Evolutionary conservation across 202 grass and related monocot species (phyloP).

Genomic region (Hordeum pubiflorum): DNA sequence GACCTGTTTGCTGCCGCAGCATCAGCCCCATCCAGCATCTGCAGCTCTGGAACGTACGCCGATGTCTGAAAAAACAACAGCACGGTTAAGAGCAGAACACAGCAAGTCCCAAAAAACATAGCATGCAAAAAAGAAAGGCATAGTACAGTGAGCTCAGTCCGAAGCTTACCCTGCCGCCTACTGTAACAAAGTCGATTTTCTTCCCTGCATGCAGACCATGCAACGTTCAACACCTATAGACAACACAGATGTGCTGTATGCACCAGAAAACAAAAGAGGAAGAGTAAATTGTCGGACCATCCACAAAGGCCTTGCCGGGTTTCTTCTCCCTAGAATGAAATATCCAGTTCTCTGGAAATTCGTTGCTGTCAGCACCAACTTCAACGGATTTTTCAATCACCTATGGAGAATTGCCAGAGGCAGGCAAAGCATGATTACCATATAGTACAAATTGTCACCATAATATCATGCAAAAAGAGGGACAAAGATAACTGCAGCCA

Average conservation of each 20-base stretch:
- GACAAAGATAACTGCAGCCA: background rate
- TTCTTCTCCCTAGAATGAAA: slow-evolving; percentile 73
- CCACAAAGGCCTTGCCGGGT: slow-evolving; percentile 48
- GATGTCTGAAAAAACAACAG: slow-evolving; percentile 33
- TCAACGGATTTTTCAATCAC: slow-evolving; percentile 56
- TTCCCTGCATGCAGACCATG: slow-evolving; percentile 48
- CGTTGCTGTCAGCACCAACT: slow-evolving; percentile 64
- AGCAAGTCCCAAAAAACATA: background rate
- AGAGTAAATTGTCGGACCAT: slow-evolving; percentile 36
- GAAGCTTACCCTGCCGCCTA: slow-evolving; percentile 61
- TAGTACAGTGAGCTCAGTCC: background rate
- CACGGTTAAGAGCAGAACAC: background rate
- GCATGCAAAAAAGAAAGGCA: background rate
- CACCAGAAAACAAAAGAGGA: background rate
- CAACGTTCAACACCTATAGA: background rate
- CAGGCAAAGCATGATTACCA: background rate
- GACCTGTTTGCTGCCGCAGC: slow-evolving; percentile 4
- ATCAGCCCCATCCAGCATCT: slow-evolving; percentile 36
- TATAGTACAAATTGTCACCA: background rate
- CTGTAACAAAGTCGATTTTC: slow-evolving; percentile 63
- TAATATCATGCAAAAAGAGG: background rate
- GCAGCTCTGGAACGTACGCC: slow-evolving; percentile 62
- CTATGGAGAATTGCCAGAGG: slow-evolving; percentile 22
- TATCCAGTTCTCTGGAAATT: slow-evolving; percentile 70
- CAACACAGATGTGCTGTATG: background rate